Percentiles rank a stretch among this genome's conserved stretches.
phyloP scores from a whole-genome alignment of 2,329 filamentous ascomycete genomes.

The Hypoxylon sp. region DNA sequence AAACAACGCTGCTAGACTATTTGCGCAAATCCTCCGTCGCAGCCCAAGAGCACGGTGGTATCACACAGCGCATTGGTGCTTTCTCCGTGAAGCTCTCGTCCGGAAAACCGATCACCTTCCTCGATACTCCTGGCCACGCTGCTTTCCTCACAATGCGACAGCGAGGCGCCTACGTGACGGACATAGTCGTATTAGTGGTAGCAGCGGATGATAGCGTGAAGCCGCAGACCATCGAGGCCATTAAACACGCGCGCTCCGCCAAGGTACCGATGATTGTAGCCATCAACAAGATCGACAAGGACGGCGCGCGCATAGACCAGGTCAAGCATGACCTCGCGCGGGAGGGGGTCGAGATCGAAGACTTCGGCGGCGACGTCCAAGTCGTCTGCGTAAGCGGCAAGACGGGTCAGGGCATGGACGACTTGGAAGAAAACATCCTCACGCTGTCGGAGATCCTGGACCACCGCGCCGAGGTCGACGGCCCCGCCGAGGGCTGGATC shows the following conservation, averaged over 20 bases:
- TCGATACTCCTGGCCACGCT: conserved; percentile 96
- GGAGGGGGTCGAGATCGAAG: conserved; percentile 90
- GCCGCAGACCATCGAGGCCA: conserved; percentile 94
- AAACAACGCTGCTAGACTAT: conserved; percentile 95
- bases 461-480: conserved; percentile 81
- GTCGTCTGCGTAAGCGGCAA: conserved; percentile 92
- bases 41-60: conserved; percentile 92
- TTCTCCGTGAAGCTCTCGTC: conserved; percentile 90
- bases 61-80: conserved; percentile 98
- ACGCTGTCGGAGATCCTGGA: conserved; percentile 91
- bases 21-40: conserved; percentile 92
- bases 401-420: conserved; percentile 90
- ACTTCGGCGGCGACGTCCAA: conserved; percentile 94
- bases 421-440: conserved; percentile 90
- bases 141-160: conserved; percentile 97
- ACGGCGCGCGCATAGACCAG: conserved; percentile 80
- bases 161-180: conserved; percentile 93
- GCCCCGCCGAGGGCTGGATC: conserved; percentile 90
- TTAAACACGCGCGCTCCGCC: conserved; percentile 89
- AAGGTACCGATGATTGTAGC: conserved; percentile 97
- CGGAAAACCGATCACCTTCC: conserved; percentile 92
- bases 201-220: conserved; percentile 98
- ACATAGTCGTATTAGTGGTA: conserved; percentile 95
- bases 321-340: conserved; percentile 89
- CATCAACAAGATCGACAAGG: conserved; percentile 96